Evolutionary conservation across 371 early-diverging fungal species (phyloP), one percentile per base, ranked within the genome.

Genomic region (Capniomyces stellatus): DNA sequence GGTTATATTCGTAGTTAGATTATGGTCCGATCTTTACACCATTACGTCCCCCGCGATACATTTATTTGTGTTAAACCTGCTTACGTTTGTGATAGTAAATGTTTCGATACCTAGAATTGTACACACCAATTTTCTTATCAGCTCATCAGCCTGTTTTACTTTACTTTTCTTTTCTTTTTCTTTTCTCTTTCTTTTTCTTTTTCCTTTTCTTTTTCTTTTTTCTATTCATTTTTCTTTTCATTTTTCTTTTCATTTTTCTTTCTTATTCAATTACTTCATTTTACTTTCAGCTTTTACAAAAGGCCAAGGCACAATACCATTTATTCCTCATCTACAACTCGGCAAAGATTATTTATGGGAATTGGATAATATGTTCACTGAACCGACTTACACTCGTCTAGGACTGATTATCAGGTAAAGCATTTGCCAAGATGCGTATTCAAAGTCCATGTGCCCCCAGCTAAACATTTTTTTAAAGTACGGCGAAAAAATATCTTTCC

Each of bases 341-440:
- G n/a, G n/a, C n/a, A n/a, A n/a, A n/a, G n/a, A n/a, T n/a, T n/a
- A n/a, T n/a, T n/a, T n/a, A n/a, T n/a, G n/a, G 18, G 35, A 15
- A 35, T 35, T 10, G 35, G 15, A 35, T 35, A 35, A n/a, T n/a
- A n/a, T n/a, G 35, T 35, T 3, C 1, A 4, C n/a, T 19, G 4
- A 43, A 4, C 15, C 47, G 15, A 71, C 78, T 72, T 75, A 87
- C 78, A 92, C 91, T 78, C 87, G 68, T 61, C 76, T 73, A 29
- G 92, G 90, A 1, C 87, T 74, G 53, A 89, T 82, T 23, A 84
- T 66, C 30, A 92, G 69, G 62, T 89, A 87, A 13, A 77, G 69
- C 91, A 92, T 87, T 63, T 89, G 89, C 91, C 91, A 90, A 46
- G 81, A 62, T 39, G 92, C 92, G 58, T 85, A 78, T 75, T 92